Conservation (phyloP, 2,329 filamentous ascomycete genomes). For the Ustilaginoidea virens region DNA sequence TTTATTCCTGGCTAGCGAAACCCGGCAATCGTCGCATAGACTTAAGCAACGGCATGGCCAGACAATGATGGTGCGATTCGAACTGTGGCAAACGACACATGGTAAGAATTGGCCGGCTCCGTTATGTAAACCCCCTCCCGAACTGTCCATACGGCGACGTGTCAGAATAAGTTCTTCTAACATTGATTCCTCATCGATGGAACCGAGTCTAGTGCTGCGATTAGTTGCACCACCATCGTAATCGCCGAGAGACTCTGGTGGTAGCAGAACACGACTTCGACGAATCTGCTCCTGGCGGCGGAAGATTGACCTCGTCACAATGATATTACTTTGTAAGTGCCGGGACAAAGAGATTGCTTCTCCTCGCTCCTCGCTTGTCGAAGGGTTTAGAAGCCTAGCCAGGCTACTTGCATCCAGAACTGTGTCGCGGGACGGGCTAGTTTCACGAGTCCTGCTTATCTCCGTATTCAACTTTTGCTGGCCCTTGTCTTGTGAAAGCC, state of each 20-base stretch:
- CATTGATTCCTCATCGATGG: slow-evolving; percentile 43
- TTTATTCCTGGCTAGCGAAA: slow-evolving; percentile 91
- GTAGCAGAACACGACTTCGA: slow-evolving; percentile 44
- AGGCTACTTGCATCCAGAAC: slow-evolving; percentile 54
- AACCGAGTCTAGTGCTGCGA: slow-evolving; percentile 26
- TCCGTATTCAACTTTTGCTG: slow-evolving; percentile 62
- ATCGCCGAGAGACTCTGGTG: slow-evolving; percentile 10
- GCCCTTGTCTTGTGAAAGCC: slow-evolving; percentile 34
- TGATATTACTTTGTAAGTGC: slow-evolving; percentile 54
- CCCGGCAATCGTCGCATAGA: slow-evolving; percentile 86
- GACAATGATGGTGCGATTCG: slow-evolving; percentile 75
- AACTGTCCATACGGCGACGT: slow-evolving; percentile 19
- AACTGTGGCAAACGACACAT: slow-evolving; percentile 84
- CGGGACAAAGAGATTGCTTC: slow-evolving; percentile 71
- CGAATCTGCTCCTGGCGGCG: slow-evolving; percentile 51
- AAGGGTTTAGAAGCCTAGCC: slow-evolving; percentile 68
- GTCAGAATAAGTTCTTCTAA: slow-evolving; percentile 45
- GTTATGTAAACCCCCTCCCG: slow-evolving; percentile 27
- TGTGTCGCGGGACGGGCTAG: slow-evolving; percentile 43
- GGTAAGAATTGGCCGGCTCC: slow-evolving; percentile 59
- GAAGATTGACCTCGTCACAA: slow-evolving; percentile 73
- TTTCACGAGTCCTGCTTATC: slow-evolving; percentile 30
- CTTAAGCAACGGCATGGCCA: slow-evolving; percentile 95
- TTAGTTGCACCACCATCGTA: slow-evolving; percentile 3
- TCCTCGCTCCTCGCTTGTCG: slow-evolving; percentile 58